Evolutionary conservation across 2,329 filamentous ascomycete species (phyloP).

Genomic region (Aspergillus arachidicola): DNA sequence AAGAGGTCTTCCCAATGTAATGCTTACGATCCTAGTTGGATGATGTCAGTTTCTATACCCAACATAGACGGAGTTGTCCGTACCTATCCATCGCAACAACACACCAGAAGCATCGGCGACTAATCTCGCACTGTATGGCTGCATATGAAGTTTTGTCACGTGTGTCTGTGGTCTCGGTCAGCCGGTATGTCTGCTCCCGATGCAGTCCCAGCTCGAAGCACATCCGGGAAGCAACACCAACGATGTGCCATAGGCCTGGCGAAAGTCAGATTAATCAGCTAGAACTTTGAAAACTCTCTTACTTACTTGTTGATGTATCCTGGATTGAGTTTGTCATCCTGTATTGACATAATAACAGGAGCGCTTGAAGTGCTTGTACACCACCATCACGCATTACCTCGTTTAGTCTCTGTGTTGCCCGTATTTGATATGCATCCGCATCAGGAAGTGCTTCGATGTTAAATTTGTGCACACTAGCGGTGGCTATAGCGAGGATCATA

Average conservation of each 20-base stretch:
- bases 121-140: neutral
- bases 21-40: neutral
- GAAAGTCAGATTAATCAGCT: neutral
- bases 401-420: neutral
- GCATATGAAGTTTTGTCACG: neutral
- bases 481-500: neutral
- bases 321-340: neutral
- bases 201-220: slow-evolving; percentile 4
- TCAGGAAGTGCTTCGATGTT: neutral
- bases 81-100: neutral
- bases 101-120: neutral
- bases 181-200: neutral
- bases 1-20: neutral
- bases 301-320: neutral
- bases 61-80: too few species aligned
- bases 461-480: neutral
- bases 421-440: neutral
- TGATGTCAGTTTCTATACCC: neutral
- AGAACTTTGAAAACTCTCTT: neutral
- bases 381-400: neutral
- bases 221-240: neutral
- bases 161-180: neutral
- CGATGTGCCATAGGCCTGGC: neutral
- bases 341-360: neutral
- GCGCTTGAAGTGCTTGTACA: neutral